phyloP scores from a whole-genome alignment of 768 basidiomycete genomes.

The Strobilomyces dryophilus region DNA sequence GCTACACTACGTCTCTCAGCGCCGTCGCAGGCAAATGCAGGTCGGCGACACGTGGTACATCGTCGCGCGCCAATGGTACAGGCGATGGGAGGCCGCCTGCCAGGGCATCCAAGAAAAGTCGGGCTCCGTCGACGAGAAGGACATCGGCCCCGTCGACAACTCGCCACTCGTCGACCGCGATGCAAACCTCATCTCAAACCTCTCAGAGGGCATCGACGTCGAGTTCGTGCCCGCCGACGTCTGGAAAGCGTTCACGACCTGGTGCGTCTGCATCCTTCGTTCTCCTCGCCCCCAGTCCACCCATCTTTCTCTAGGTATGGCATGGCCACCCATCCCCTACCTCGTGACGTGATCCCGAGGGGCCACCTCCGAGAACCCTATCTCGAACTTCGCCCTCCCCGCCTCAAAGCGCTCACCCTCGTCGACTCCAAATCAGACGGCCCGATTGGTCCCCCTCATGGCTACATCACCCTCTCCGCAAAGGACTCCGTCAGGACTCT shows the following conservation, averaged over 20 bases:
- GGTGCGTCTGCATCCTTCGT: conserved; percentile 35
- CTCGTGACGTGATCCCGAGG: conserved; percentile 62
- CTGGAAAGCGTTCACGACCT: conserved; percentile 64
- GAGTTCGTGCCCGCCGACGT: conserved; percentile 71
- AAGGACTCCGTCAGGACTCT: conserved; percentile 46
- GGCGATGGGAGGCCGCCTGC: conserved; percentile 71
- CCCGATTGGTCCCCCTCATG: conserved; percentile 28
- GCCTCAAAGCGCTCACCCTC: conserved; percentile 53
- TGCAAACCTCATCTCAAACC: conserved; percentile 39
- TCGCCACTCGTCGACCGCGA: conserved; percentile 53
- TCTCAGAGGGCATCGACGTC: conserved; percentile 63
- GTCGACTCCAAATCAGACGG: conserved; percentile 24
- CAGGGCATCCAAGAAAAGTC: conserved; percentile 67
- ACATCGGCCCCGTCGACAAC: conserved; percentile 77
- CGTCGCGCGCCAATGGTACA: conserved; percentile 67
- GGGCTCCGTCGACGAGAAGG: conserved; percentile 53
- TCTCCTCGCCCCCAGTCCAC: not conserved
- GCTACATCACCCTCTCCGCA: conserved; percentile 45
- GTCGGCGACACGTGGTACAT: conserved; percentile 78
- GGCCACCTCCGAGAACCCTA: conserved; percentile 47
- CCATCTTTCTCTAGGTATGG: conserved; percentile 64
- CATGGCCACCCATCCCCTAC: conserved; percentile 46
- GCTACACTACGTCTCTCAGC: conserved; percentile 44
- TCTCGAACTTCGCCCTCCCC: conserved; percentile 72
- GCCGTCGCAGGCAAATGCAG: conserved; percentile 47